Evolutionary conservation across 352 stramenopile species (phyloP).

Genomic region (Pythium apleroticum): DNA sequence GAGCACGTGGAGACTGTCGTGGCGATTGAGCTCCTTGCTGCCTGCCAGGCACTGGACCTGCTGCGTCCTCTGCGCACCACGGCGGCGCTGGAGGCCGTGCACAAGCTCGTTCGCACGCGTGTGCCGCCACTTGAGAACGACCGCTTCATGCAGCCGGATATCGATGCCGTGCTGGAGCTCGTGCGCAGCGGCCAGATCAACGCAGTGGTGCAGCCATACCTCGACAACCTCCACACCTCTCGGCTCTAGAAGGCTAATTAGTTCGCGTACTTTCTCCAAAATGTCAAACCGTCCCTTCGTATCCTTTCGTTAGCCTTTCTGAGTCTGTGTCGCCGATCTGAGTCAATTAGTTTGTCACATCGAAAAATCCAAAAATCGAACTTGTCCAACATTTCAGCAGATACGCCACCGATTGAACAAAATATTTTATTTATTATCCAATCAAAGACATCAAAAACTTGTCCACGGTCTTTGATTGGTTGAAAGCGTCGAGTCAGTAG

Average conservation of each 20-base stretch:
- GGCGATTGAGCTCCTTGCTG: slow-evolving; percentile 85
- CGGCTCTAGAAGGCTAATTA: slow-evolving; percentile 32
- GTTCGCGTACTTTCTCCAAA: not conserved
- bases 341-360: slow-evolving; percentile 9
- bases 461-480: slow-evolving; percentile 18
- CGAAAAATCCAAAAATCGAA: slow-evolving; percentile 5
- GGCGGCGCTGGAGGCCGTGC: slow-evolving; percentile 70
- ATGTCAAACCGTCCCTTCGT: slow-evolving; percentile 1
- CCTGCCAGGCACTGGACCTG: slow-evolving; percentile 88
- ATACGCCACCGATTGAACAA: not conserved
- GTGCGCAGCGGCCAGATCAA: slow-evolving; percentile 72
- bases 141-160: slow-evolving; percentile 88
- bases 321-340: slow-evolving; percentile 6
- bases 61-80: slow-evolving; percentile 82
- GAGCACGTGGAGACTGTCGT: slow-evolving; percentile 88
- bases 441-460: not conserved
- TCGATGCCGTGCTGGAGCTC: slow-evolving; percentile 78
- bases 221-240: slow-evolving; percentile 48
- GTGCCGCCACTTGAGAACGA: slow-evolving; percentile 75
- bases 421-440: slow-evolving; percentile 6
- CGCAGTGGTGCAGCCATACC: slow-evolving; percentile 53
- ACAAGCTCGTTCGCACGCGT: slow-evolving; percentile 69
- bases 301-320: not conserved
- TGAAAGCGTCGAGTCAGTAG: slow-evolving; percentile 29
- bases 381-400: not conserved